Evolutionary conservation across 2,329 filamentous ascomycete species (phyloP).

Genomic region (Penicillium olsonii): DNA sequence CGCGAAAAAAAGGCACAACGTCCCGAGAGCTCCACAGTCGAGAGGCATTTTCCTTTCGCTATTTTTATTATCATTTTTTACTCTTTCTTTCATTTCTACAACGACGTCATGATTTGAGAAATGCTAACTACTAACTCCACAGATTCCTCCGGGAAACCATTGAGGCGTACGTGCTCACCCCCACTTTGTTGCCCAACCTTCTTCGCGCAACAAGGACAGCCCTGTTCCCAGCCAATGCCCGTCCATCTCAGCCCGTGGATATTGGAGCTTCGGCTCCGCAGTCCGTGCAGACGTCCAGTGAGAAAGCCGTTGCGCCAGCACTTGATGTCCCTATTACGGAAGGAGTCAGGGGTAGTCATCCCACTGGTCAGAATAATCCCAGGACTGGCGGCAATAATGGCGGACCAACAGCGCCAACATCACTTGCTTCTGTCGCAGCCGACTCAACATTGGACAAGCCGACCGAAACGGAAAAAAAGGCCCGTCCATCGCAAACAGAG

Average conservation of each 20-base stretch:
- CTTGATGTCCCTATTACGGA: constrained; percentile 20
- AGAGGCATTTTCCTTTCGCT: constrained; percentile 17
- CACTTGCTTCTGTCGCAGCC: constrained; percentile 1
- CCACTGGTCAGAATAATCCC: constrained; percentile 8
- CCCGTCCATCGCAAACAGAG: constrained; percentile 30
- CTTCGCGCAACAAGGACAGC: constrained; percentile 66
- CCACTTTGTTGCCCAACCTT: constrained; percentile 64
- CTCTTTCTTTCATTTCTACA: not conserved
- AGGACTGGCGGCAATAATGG: constrained; percentile 12
- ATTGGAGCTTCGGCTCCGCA: constrained; percentile 21
- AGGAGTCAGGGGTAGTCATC: constrained; percentile 7
- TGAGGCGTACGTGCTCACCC: constrained; percentile 64
- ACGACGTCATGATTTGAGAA: constrained; percentile 21
- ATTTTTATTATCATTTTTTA: constrained; percentile 8
- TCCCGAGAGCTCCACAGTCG: constrained; percentile 25
- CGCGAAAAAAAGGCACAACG: constrained; percentile 14
- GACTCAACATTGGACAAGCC: constrained; percentile 7
- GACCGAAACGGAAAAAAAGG: constrained; percentile 15
- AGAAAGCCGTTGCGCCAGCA: constrained; percentile 29
- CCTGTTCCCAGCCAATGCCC: constrained; percentile 83
- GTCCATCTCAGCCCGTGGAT: constrained; percentile 57
- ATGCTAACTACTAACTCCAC: constrained; percentile 29
- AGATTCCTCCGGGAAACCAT: constrained; percentile 50
- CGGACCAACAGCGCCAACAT: constrained; percentile 3
- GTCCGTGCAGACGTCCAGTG: constrained; percentile 25